Conservation (phyloP, 1,139 yeast genomes). For the Pichia sp. region DNA sequence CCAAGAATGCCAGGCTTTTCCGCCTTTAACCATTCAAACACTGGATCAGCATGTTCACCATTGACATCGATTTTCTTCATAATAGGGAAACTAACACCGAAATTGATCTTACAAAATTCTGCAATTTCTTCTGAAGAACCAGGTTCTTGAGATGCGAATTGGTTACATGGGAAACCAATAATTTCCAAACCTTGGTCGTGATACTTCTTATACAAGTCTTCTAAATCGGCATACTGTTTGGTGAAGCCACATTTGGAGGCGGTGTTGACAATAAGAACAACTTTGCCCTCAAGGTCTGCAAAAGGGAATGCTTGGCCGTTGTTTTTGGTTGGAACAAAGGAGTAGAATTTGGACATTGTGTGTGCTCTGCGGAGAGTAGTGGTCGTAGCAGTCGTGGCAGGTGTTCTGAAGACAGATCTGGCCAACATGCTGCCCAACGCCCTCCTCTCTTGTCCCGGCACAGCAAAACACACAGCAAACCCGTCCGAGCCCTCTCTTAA, state of each 20-base stretch:
- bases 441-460: neutral
- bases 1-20: constrained; percentile 65
- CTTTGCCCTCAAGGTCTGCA: constrained; percentile 73
- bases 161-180: constrained; percentile 90
- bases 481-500: too few relatives aligned
- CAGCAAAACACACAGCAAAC: too few relatives aligned
- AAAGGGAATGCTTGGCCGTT: constrained; percentile 63
- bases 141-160: constrained; percentile 89
- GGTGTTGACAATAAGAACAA: constrained; percentile 81
- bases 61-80: constrained; percentile 85
- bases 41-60: constrained; percentile 75
- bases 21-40: constrained; percentile 67
- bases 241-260: constrained; percentile 91
- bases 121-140: constrained; percentile 60
- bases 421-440: neutral
- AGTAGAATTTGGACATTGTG: constrained; percentile 41
- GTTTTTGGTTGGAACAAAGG: constrained; percentile 51
- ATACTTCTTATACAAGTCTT: constrained; percentile 74
- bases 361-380: neutral
- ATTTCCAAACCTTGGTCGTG: constrained; percentile 69
- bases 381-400: neutral
- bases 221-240: constrained; percentile 82
- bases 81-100: constrained; percentile 84
- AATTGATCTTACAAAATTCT: constrained; percentile 56
- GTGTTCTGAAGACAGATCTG: neutral